Evolutionary conservation across 1,284 basidiomycete genomes (phyloP), one percentile per base, ranked within the genome.

Genomic region (Microbotryum lychnidis-dioicae): DNA sequence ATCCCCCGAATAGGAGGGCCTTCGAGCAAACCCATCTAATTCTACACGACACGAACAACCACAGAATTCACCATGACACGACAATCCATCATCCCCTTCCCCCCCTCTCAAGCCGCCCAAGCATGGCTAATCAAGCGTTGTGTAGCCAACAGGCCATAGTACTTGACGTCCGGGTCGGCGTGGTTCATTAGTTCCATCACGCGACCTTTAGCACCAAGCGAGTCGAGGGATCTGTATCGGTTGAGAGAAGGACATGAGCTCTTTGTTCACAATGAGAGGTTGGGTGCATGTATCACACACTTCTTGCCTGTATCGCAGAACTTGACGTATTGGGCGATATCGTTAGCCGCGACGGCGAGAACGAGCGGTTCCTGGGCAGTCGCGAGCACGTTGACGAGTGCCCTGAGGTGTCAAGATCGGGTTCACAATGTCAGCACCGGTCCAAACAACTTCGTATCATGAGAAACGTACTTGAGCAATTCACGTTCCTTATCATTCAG

Each of bases 161-260:
- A 97, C 70, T 91, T 84, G 60, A 97, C 91, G 72, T 97, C 87
- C 29, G 87, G 78, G 75, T 94, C 85, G 42, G 83, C 78, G 75
- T 96, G 88, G 5, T 85, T 84, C 89, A 98, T 93, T 60, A 98
- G 81, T 71, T 94, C 87, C 91, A 98, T 96, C 16, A 93, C 88
- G 27, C 86, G 82, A 8, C 84, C 84, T 78, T 98, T 98, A 14
- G 84, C 94, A 33, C 89, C 87, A 42, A 92, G 78, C 65, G 91
- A 86, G 37, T 86, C 84, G 52, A 96, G 81, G 27, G 85, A 79
- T 73, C 91, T 92, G 70, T 7, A 18, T 18, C 4, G 37, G 12
- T 16, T 42, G 37, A 25, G 27, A 44, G 31, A 44, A 2, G 20
- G 1, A 27, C 50, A 58, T 20, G 18, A 16, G n/a, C 3, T 31